Evolutionary conservation across 257 asterid species (phyloP), one percentile per base, ranked within the genome.

Genomic region (Salvia rosmarinus): DNA sequence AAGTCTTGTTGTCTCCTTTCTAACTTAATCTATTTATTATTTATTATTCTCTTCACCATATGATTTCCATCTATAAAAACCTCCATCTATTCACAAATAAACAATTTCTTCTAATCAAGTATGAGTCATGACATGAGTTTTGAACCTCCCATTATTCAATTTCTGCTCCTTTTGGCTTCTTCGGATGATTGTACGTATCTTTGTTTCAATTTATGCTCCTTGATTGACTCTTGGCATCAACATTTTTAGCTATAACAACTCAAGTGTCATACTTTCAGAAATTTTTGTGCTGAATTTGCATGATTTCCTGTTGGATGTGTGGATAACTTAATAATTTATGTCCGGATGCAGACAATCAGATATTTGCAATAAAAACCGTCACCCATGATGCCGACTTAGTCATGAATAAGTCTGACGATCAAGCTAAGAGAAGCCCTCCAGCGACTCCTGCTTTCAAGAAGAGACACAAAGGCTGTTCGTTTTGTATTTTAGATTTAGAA

Each of bases 371-470:
- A 73, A 77, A 82, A 74, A 66, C 87, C 51, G 21, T 52, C 50
- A 70, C 87, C 10, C 81, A 75, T 39, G 85, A 74, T 54, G 81
- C 69, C 4, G 82, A 79, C 64, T 60, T 75, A 2, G 78, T 68
- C 64, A 56, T 65, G 44, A 84, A 61, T 67, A 82, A 87, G 82
- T 78, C 68, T 9, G 88, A 80, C 23, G 83, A 87, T 59, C 86
- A 85, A 72, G 75, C 65, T 39, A 88, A 84, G 86, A 90, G 64
- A 88, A 84, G 86, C 81, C 95, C 96, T 47, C 89, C 91, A 1
- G 47, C 84, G 61, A 85, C 96, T 77, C 96, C 98, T 72, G 95
- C 96, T 64, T 95, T 91, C 89, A 95, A 95, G 87, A 95, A 95
- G 80, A 89, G 70, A 67, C 99, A 91, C 70, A 79, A 82, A 68